Conservation (phyloP, 2,329 filamentous ascomycete species). For the Aspergillus piperis region DNA sequence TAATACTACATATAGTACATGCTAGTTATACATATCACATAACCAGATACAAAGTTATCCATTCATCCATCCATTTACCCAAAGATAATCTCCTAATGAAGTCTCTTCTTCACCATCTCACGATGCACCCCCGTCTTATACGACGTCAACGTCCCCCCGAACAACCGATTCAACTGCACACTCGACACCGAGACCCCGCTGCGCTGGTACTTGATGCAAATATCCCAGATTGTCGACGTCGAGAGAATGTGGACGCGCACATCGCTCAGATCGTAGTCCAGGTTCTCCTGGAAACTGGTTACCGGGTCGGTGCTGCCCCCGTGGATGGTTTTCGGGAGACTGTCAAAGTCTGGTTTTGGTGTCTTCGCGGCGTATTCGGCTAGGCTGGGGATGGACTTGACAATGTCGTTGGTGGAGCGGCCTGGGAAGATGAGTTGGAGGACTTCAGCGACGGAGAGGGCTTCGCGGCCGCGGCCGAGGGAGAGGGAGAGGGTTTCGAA, state of each 20-base stretch:
- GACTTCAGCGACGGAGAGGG: conserved; percentile 31
- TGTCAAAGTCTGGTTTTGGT: conserved; percentile 28
- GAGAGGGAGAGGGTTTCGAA: conserved; percentile 29
- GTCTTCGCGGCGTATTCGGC: conserved; percentile 30
- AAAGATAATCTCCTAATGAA: neutral
- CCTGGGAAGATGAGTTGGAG: conserved; percentile 33
- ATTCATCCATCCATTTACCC: neutral
- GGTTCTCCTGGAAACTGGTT: conserved; percentile 29
- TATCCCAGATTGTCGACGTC: conserved; percentile 34
- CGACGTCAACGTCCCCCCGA: conserved; percentile 35
- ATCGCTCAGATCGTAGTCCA: conserved; percentile 38
- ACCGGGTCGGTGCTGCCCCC: conserved; percentile 20
- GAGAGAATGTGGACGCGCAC: conserved; percentile 35
- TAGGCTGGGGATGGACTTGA: conserved; percentile 37
- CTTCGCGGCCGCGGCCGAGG: conserved; percentile 27
- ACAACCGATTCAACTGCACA: conserved; percentile 27
- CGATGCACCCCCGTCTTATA: conserved; percentile 23
- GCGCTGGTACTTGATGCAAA: conserved; percentile 40
- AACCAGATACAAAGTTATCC: neutral
- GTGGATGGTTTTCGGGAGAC: conserved; percentile 23
- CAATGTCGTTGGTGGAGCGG: conserved; percentile 32
- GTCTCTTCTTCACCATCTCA: neutral
- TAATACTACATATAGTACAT: too few species aligned
- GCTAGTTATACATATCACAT: neutral
- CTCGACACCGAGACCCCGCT: conserved; percentile 26